Base-by-base conservation (phyloP, 179 eudicot species). In the Nepenthes alata region DNA sequence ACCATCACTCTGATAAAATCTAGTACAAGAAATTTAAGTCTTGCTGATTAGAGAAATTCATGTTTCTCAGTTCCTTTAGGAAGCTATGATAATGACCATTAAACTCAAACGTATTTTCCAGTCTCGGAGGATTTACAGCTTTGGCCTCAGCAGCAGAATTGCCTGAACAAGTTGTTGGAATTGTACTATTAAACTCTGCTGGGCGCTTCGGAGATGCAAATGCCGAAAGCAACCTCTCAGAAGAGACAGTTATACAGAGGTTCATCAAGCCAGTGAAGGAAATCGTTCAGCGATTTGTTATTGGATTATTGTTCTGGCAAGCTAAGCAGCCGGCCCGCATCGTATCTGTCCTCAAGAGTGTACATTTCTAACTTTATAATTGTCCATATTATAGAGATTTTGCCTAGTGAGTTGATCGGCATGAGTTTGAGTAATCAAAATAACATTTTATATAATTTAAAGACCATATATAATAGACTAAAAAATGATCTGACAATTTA, bases 101-200 rank as follows among this genome's bases (percentile, higher is more conserved):
- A 53, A 45, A 15, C 25, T 44, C 60, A 13, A 25, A 25, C 53
- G 25, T 37, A n/a, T 55, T 65, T 66, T 65, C 48, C 89, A 89
- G 96, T 73, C 95, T 93, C 15, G 98, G 96, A 75, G 98, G 98
- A 69, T 89, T 93, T 72, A 89, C 96, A 44, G 95, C 93, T 66
- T 75, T 93, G 66, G 85, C 85, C 53, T 59, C 85, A 51, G 98
- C 95, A 59, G 87, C 89, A 9, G 89, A 78, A 34, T 58, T 86
- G 72, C 88, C 83, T 34, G 88, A 93, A 66, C 83, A 83, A 76
- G 87, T 89, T 25, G 74, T 75, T 49, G 98, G 98, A 58, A 67
- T 89, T 55, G 93, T 74, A 14, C 79, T 93, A 57, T 57, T 93
- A 55, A 93, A 93, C 71, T 77, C 84, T 63, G 98, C 98, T 5